Evolutionary conservation across 2,329 filamentous ascomycete genomes (phyloP).

Genomic region (Thelonectria rubi): DNA sequence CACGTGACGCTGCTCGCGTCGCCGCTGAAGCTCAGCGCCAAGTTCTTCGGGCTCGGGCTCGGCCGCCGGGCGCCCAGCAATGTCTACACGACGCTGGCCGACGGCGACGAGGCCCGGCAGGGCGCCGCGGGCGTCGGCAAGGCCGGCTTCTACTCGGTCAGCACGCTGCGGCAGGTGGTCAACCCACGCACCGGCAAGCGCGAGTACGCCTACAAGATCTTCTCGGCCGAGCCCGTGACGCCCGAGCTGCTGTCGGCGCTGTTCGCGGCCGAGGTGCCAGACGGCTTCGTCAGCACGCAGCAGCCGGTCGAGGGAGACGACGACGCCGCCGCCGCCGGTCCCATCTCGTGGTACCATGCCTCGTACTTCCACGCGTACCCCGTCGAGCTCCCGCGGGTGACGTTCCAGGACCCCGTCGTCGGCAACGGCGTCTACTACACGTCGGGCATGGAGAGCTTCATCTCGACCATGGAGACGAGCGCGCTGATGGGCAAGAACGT

Average conservation of each 20-base stretch:
- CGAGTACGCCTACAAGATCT: slow-evolving; percentile 73
- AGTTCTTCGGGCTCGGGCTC: slow-evolving; percentile 74
- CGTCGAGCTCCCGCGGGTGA: slow-evolving; percentile 81
- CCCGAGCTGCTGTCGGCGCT: slow-evolving; percentile 62
- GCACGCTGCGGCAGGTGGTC: slow-evolving; percentile 70
- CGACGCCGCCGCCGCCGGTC: slow-evolving; percentile 46
- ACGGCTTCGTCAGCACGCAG: slow-evolving; percentile 46
- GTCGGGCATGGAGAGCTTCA: slow-evolving; percentile 87
- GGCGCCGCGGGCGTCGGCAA: slow-evolving; percentile 71
- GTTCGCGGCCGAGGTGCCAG: slow-evolving; percentile 59
- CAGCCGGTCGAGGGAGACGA: slow-evolving; percentile 45
- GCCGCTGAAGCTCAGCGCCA: slow-evolving; percentile 73
- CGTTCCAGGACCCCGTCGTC: slow-evolving; percentile 83
- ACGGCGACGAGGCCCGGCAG: slow-evolving; percentile 60
- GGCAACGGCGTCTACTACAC: slow-evolving; percentile 75
- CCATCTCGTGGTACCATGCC: slow-evolving; percentile 80
- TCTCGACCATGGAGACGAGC: slow-evolving; percentile 97
- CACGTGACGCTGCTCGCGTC: slow-evolving; percentile 92
- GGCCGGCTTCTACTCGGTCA: slow-evolving; percentile 86
- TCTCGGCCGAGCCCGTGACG: slow-evolving; percentile 65
- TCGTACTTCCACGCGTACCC: slow-evolving; percentile 88
- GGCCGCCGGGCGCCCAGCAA: slow-evolving; percentile 71
- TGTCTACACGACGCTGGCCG: slow-evolving; percentile 83
- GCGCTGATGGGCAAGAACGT: slow-evolving; percentile 91
- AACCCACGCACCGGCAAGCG: slow-evolving; percentile 65